A percentile compares a stretch with the other conserved stretches of the same genome.
Evolutionary conservation across 2,329 filamentous ascomycete species (phyloP).

Genomic region (Tolypocladium album): DNA sequence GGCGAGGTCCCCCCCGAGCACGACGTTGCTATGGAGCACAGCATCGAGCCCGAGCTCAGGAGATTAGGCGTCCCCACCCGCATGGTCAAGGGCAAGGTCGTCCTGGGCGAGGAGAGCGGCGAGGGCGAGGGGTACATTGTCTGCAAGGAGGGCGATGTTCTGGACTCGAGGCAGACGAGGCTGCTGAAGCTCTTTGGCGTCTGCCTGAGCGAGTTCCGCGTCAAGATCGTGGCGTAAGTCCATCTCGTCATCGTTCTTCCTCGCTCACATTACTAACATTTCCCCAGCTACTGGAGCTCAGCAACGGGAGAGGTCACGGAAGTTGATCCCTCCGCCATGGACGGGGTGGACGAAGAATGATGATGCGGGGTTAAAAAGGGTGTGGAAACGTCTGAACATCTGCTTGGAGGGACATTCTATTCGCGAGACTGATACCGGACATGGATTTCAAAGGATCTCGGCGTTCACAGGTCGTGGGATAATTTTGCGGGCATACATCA

Average conservation of each 20-base stretch:
- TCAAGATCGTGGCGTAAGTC: constrained; percentile 63
- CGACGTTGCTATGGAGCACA: constrained; percentile 80
- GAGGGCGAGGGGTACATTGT: constrained; percentile 55
- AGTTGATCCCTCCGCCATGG: constrained; percentile 28
- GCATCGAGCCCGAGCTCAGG: constrained; percentile 80
- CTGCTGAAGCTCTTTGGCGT: constrained; percentile 90
- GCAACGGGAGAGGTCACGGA: constrained; percentile 50
- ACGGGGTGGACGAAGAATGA: constrained; percentile 19
- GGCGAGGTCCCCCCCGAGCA: constrained; percentile 72
- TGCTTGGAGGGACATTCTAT: constrained; percentile 6
- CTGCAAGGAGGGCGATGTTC: constrained; percentile 71
- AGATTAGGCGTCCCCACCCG: constrained; percentile 83
- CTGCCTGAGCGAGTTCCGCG: constrained; percentile 80
- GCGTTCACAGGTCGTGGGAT: constrained; percentile 22
- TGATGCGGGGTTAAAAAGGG: not conserved
- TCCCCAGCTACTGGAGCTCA: constrained; percentile 47
- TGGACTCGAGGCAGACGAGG: constrained; percentile 88
- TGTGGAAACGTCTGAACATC: not conserved
- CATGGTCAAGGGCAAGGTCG: constrained; percentile 79
- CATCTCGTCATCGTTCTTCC: not conserved
- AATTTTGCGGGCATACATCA: constrained; percentile 15
- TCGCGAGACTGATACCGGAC: constrained; percentile 24
- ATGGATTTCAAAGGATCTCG: constrained; percentile 18
- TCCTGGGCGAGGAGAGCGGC: constrained; percentile 51
- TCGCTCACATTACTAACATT: not conserved